These are phyloP conservation scores for Sarocladiaceae sp. DNA, from an alignment of 2,329 filamentous ascomycete genomes.

Conservation along the genomic window DNA sequence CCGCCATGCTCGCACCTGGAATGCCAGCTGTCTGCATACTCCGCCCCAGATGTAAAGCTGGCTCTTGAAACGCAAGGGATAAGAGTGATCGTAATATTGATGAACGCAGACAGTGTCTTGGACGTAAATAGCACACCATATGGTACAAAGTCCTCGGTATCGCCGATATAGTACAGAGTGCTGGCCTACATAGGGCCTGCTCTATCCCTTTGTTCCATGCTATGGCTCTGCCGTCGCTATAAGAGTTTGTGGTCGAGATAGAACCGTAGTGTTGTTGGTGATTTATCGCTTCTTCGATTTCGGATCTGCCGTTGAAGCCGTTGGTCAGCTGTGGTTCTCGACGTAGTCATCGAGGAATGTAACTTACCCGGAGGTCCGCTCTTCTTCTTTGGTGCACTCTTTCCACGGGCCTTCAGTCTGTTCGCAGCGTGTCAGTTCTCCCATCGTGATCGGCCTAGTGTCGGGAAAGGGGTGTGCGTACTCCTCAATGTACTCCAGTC, in stretches of 20 bases:
- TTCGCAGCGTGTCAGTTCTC: slow-evolving; percentile 22
- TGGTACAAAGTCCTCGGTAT: neutral
- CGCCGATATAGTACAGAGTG: neutral
- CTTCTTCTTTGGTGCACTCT: slow-evolving; percentile 87
- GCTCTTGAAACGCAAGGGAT: no score
- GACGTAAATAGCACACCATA: slow-evolving; percentile 1
- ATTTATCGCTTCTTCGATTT: slow-evolving; percentile 18
- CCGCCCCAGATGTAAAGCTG: no score
- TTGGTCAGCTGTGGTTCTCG: neutral
- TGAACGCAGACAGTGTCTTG: no score
- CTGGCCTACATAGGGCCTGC: neutral
- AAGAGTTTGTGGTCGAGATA: neutral
- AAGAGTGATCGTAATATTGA: no score
- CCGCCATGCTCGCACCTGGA: no score
- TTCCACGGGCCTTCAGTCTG: slow-evolving; percentile 72
- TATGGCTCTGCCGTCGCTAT: neutral
- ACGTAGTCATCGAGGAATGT: neutral
- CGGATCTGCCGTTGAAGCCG: slow-evolving; percentile 16
- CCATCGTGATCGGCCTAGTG: slow-evolving; percentile 17
- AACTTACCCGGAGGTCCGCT: slow-evolving; percentile 40
- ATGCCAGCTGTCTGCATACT: no score
- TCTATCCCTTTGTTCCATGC: neutral
- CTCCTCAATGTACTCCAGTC: slow-evolving; percentile 68
- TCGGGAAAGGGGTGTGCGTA: slow-evolving; percentile 22
- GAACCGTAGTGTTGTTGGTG: neutral